Evolutionary conservation across 2,329 filamentous ascomycete species (phyloP).

Genomic region (Akanthomyces uredinophilus): DNA sequence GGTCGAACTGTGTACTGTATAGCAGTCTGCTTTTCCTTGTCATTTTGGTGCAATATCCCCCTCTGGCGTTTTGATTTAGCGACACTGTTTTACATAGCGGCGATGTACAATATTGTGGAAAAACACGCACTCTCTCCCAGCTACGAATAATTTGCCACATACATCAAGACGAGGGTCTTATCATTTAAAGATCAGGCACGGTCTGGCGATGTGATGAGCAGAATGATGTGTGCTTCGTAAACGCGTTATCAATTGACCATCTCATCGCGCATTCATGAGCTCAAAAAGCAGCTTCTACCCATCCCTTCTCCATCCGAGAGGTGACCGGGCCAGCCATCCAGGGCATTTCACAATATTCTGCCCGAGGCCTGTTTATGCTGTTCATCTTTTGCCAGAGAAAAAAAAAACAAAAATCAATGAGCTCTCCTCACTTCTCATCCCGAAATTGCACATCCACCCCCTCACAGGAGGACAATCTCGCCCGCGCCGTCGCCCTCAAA

Average conservation of each 20-base stretch:
- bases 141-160: background rate
- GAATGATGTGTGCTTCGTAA: background rate
- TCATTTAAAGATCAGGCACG: too few species aligned
- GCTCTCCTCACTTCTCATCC: background rate
- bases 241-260: background rate
- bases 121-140: background rate
- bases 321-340: slow-evolving; percentile 14
- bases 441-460: background rate
- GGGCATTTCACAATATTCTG: slow-evolving; percentile 64
- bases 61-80: slow-evolving; percentile 12
- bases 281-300: background rate
- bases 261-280: background rate
- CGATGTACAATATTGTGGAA: background rate
- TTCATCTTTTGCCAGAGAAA: slow-evolving; percentile 22
- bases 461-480: slow-evolving; percentile 65
- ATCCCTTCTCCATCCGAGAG: background rate
- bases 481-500: slow-evolving; percentile 84
- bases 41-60: background rate
- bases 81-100: background rate
- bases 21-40: too few species aligned
- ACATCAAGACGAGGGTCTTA: too few species aligned
- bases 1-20: slow-evolving; percentile 4
- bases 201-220: too few species aligned
- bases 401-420: background rate
- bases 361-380: slow-evolving; percentile 25